These are phyloP conservation scores for Cladosporium sp. DNA, from an alignment of 2,329 filamentous ascomycete genomes.

Conservation along the genomic window DNA sequence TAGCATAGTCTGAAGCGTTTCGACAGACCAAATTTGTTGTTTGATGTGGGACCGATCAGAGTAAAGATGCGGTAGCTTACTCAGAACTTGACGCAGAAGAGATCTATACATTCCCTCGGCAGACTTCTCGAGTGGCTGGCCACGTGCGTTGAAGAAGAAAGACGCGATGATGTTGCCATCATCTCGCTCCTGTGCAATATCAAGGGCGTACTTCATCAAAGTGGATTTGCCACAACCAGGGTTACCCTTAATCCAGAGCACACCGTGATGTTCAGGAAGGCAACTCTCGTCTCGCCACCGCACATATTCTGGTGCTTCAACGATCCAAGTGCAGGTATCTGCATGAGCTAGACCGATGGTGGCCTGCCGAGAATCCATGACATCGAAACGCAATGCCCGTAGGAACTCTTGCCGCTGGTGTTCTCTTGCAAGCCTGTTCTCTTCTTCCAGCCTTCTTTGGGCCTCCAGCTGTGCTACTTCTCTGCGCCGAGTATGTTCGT, in stretches of 20 bases:
- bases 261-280: neutral
- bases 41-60: conserved; percentile 18
- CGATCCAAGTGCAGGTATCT: neutral
- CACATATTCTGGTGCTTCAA: neutral
- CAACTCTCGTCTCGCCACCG: neutral
- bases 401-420: neutral
- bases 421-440: neutral
- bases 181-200: neutral
- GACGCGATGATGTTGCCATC: neutral
- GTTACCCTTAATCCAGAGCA: conserved; percentile 19
- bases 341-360: neutral
- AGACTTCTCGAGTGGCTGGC: neutral
- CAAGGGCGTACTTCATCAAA: neutral
- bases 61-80: neutral
- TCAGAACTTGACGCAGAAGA: neutral
- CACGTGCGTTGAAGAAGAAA: conserved; percentile 14
- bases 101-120: conserved; percentile 18
- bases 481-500: neutral
- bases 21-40: neutral
- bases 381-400: neutral
- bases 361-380: neutral
- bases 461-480: neutral
- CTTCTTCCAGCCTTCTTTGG: neutral
- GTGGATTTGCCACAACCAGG: conserved; percentile 17
- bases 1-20: neutral